phyloP scores from a whole-genome alignment of 306 rosid species.

The Cucumis cinereus region DNA sequence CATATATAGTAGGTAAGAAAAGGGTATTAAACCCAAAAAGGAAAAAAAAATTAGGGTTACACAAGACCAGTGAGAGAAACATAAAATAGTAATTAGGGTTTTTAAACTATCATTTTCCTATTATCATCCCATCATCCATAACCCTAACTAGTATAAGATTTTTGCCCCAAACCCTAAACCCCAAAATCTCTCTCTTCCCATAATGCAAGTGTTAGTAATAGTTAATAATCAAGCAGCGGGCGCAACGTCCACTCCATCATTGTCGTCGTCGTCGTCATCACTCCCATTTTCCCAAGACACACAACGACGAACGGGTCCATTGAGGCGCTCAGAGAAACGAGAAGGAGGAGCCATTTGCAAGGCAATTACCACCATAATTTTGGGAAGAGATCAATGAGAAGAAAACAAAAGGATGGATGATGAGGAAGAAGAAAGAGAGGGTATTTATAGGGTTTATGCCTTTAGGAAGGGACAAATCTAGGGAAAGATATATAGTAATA shows the following conservation, averaged over 20 bases:
- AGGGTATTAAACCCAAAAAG: neutral
- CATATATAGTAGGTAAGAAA: neutral
- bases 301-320: no score
- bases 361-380: neutral
- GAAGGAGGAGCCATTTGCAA: neutral
- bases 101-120: neutral
- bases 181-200: neutral
- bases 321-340: neutral
- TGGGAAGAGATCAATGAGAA: neutral
- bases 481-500: neutral
- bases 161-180: neutral
- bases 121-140: neutral
- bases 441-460: neutral
- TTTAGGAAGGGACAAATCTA: neutral
- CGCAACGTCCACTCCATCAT: conserved; percentile 1
- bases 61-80: neutral
- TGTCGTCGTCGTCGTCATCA: conserved; percentile 14
- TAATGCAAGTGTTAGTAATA: neutral
- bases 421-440: neutral
- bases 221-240: conserved; percentile 1
- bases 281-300: neutral
- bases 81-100: neutral
- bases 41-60: neutral
- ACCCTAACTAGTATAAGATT: neutral
- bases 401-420: neutral